Conservation (phyloP, 768 basidiomycete genomes). For the Imleria badia region DNA sequence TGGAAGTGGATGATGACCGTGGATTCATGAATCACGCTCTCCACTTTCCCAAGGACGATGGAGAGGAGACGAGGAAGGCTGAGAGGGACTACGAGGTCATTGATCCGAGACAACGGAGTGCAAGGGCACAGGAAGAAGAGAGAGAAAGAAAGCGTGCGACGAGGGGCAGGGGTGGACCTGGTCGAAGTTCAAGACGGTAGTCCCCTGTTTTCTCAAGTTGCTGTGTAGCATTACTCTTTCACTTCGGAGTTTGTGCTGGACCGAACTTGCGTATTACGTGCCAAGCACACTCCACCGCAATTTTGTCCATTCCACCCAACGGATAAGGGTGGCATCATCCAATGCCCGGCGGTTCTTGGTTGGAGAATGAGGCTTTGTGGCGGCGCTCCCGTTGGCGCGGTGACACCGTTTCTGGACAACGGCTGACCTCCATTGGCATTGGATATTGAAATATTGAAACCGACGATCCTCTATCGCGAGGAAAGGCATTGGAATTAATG, state of each 20-base stretch:
- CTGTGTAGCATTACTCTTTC: not conserved
- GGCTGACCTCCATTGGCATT: not conserved
- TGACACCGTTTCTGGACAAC: not conserved
- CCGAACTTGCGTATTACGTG: not conserved
- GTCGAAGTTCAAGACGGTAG: constrained; percentile 27
- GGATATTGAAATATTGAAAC: too few relatives aligned
- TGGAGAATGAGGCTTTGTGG: not conserved
- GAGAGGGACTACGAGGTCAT: constrained; percentile 89
- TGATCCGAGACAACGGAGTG: constrained; percentile 73
- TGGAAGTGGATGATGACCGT: constrained; percentile 77
- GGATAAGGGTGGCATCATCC: not conserved
- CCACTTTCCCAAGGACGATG: constrained; percentile 76
- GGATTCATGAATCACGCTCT: constrained; percentile 74
- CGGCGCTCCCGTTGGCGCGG: not conserved
- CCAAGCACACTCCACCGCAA: not conserved
- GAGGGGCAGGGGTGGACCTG: constrained; percentile 21
- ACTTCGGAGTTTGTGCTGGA: not conserved
- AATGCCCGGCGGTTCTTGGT: not conserved
- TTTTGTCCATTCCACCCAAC: not conserved
- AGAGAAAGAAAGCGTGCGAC: constrained; percentile 54
- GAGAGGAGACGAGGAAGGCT: constrained; percentile 72
- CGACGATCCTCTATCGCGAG: not conserved
- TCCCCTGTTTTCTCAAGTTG: not conserved
- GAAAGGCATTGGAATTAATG: not conserved
- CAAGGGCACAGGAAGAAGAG: constrained; percentile 77